Evolutionary conservation across 345 rosid species (phyloP).

Genomic region (Microcos paniculata): DNA sequence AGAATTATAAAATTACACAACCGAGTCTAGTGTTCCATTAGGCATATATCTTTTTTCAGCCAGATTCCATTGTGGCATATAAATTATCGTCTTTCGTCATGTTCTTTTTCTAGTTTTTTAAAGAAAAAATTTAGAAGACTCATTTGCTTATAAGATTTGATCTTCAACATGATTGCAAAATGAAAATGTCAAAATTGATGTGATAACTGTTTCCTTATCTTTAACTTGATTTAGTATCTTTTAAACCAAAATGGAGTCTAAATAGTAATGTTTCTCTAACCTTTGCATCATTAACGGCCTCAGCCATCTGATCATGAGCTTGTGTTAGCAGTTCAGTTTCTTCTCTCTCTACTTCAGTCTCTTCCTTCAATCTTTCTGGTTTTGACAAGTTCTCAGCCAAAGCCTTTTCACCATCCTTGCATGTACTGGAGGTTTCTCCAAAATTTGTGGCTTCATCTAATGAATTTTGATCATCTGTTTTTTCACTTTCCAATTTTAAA

Average conservation of each 20-base stretch:
- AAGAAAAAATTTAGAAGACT: no score
- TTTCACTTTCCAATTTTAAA: not conserved
- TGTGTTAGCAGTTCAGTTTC: slow-evolving; percentile 16
- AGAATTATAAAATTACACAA: not conserved
- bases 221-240: not conserved
- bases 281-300: not conserved
- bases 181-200: not conserved
- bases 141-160: not conserved
- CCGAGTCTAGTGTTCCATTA: no score
- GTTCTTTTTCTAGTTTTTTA: no score
- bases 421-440: not conserved
- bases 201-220: not conserved
- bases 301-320: slow-evolving; percentile 12
- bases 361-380: slow-evolving; percentile 22
- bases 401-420: slow-evolving; percentile 5
- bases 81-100: no score
- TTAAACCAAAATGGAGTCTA: not conserved
- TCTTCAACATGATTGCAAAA: not conserved
- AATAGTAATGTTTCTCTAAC: not conserved
- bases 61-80: no score
- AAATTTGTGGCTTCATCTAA: slow-evolving; percentile 14
- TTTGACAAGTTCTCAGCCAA: slow-evolving; percentile 20
- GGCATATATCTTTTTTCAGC: no score
- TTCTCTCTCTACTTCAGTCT: slow-evolving; percentile 14
- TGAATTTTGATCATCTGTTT: slow-evolving; percentile 13